phyloP scores from a whole-genome alignment of 371 early-diverging fungal species.

The Thermomucor indicae-seudaticae region DNA sequence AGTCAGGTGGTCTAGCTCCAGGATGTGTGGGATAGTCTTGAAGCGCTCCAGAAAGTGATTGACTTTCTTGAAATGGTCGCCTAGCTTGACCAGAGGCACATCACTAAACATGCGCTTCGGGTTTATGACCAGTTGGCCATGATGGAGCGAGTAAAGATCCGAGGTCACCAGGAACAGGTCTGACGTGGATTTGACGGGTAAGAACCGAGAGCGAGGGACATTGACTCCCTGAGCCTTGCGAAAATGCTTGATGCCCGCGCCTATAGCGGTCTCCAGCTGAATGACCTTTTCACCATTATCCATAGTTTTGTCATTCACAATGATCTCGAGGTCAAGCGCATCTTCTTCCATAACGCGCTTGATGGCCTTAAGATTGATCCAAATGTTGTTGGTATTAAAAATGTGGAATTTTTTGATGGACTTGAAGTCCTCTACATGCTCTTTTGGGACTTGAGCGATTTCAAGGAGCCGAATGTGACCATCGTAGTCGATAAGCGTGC shows the following conservation, averaged over 20 bases:
- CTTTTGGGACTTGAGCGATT: slow-evolving; percentile 99
- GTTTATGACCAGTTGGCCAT: slow-evolving; percentile 91
- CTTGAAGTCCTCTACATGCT: slow-evolving; percentile 98
- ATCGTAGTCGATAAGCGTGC: slow-evolving; percentile 98
- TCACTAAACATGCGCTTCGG: slow-evolving; percentile 89
- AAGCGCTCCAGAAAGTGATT: slow-evolving; percentile 66
- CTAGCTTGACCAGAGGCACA: slow-evolving; percentile 95
- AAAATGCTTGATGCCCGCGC: slow-evolving; percentile 99
- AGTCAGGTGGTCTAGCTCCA: slow-evolving; percentile 98
- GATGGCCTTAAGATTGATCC: slow-evolving; percentile 96
- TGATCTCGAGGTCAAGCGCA: slow-evolving; percentile 91
- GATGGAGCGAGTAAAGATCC: slow-evolving; percentile 88
- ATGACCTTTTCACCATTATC: slow-evolving; percentile 91
- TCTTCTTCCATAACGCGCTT: slow-evolving; percentile 89
- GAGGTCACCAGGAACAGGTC: slow-evolving; percentile 97
- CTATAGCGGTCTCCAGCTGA: slow-evolving; percentile 99
- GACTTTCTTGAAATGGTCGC: slow-evolving; percentile 98
- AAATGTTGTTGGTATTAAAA: slow-evolving; percentile 99
- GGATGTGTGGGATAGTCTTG: slow-evolving; percentile 91
- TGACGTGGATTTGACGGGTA: slow-evolving; percentile 98
- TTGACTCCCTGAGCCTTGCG: slow-evolving; percentile 94
- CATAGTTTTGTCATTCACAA: slow-evolving; percentile 94
- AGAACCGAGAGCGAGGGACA: slow-evolving; percentile 97
- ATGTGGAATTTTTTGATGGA: slow-evolving; percentile 99
- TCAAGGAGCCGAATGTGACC: slow-evolving; percentile 94